Evolutionary conservation across 257 asterid species (phyloP).

Genomic region (Ilex aquifolium): DNA sequence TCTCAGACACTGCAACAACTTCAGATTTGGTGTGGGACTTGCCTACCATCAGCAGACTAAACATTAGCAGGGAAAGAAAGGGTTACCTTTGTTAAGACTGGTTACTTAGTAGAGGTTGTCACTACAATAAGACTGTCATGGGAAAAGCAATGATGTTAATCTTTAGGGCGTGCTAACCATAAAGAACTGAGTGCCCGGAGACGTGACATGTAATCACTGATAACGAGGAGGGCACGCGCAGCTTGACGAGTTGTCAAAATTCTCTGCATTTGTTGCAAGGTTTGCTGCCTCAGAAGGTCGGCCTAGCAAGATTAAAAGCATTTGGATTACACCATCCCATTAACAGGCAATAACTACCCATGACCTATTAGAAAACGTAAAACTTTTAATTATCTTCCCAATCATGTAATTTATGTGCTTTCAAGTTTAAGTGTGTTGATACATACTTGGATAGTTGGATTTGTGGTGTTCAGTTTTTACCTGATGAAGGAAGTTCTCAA

Average conservation of each 20-base stretch:
- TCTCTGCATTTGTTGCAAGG: constrained; percentile 77
- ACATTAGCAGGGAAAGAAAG: too few species aligned
- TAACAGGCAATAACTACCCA: not conserved
- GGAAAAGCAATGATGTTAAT: constrained; percentile 17
- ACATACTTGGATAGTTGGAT: not conserved
- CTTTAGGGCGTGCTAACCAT: constrained; percentile 86
- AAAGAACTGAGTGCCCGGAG: constrained; percentile 74
- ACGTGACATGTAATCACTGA: constrained; percentile 72
- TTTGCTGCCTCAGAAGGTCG: constrained; percentile 79
- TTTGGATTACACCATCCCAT: not conserved
- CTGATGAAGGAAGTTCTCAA: constrained; percentile 75
- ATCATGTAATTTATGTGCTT: not conserved
- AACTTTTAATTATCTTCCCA: too few species aligned
- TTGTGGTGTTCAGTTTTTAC: constrained; percentile 15
- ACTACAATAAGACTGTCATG: too few species aligned
- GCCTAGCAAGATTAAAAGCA: constrained; percentile 37
- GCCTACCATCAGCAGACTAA: too few species aligned
- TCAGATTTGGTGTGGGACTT: too few species aligned
- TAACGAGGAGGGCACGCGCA: constrained; percentile 84
- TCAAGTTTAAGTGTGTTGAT: too few species aligned
- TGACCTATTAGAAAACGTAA: too few species aligned
- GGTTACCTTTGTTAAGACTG: too few species aligned
- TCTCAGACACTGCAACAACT: too few species aligned
- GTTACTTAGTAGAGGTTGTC: too few species aligned
- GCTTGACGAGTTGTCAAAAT: constrained; percentile 91